phyloP scores from a whole-genome alignment of 179 eudicot species.

The Beta lomatogona region DNA sequence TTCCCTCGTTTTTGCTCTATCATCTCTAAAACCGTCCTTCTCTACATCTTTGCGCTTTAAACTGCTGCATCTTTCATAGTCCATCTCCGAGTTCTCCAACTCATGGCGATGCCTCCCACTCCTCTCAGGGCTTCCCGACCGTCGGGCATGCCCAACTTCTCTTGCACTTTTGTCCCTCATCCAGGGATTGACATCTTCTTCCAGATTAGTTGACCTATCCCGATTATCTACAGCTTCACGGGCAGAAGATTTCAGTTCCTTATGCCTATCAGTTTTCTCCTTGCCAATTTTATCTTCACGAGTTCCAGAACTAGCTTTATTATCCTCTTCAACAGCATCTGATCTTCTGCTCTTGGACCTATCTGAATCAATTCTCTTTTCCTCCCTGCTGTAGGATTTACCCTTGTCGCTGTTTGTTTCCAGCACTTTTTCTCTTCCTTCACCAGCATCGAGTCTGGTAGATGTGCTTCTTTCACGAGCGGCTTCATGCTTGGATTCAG shows the following conservation, averaged over 20 bases:
- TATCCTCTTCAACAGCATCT: constrained; percentile 55
- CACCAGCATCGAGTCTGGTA: constrained; percentile 35
- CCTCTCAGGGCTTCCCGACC: constrained; percentile 72
- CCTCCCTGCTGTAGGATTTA: constrained; percentile 56
- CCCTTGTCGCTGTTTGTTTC: constrained; percentile 52
- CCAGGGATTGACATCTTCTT: constrained; percentile 48
- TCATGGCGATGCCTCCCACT: constrained; percentile 59
- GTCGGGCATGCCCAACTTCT: constrained; percentile 48
- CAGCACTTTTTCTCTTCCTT: constrained; percentile 38
- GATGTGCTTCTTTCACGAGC: constrained; percentile 43
- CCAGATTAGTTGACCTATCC: constrained; percentile 49
- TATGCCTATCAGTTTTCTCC: constrained; percentile 53
- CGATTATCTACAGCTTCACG: constrained; percentile 44
- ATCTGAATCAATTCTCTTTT: constrained; percentile 51
- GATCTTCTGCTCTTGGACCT: constrained; percentile 57
- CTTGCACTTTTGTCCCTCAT: constrained; percentile 51
- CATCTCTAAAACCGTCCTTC: constrained; percentile 60
- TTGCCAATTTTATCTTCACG: constrained; percentile 47
- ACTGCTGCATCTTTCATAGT: constrained; percentile 52
- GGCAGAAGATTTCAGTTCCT: constrained; percentile 41
- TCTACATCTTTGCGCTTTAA: constrained; percentile 63
- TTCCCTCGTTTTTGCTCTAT: constrained; percentile 60
- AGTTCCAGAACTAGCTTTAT: constrained; percentile 35
- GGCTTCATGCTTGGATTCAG: constrained; percentile 48
- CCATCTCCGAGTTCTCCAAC: constrained; percentile 49